Evolutionary conservation across 2,329 filamentous ascomycete genomes (phyloP), one percentile per base, ranked within the genome.

Genomic region (Cladophialophora immunda): DNA sequence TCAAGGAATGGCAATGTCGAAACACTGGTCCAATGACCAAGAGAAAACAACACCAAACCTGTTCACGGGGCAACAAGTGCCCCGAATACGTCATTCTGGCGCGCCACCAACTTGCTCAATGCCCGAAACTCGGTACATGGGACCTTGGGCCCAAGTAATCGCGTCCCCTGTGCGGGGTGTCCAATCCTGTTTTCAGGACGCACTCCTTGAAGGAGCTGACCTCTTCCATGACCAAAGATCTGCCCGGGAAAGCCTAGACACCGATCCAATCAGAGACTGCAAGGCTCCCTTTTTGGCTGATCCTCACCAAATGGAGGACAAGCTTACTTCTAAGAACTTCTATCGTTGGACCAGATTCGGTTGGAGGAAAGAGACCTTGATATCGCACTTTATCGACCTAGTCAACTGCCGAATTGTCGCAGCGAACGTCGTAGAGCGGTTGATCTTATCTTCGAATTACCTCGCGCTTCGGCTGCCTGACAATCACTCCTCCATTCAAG

Each of bases 181-280:
- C 58, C 58, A 61, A 61, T 52, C 58, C 58, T 61, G 19, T 32
- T 19, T 29, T 22, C 45, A 38, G 45, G 30, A 52, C 36, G 27
- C 17, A 29, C 45, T n/a, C n/a, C 22, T 38, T 30, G 36, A 61
- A 38, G 22, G 19, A 15, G 29, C 29, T 53, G 47, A 9, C 19
- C 13, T 30, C 13, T 41, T 19, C 32, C 19, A 38, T 19, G 45
- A 9, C 27, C 29, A 7, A 29, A 47, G 34, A 22, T 53, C 11
- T 15, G 25, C 11, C n/a, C 45, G 53, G 58, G 47, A 29, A 30
- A 54, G 6, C 3, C 58, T 50, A 17, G 25, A 50, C n/a, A 13
- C 45, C 47, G n/a, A 22, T 22, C 58, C 47, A 61, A 61, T 61
- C 47, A 61, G 13, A 25, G 19, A n/a, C 15, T 27, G 47, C 58